Percentiles rank a stretch among this genome's conserved stretches.
Evolutionary conservation across 2,329 filamentous ascomycete species (phyloP).

Genomic region (Trichoderma sp.): DNA sequence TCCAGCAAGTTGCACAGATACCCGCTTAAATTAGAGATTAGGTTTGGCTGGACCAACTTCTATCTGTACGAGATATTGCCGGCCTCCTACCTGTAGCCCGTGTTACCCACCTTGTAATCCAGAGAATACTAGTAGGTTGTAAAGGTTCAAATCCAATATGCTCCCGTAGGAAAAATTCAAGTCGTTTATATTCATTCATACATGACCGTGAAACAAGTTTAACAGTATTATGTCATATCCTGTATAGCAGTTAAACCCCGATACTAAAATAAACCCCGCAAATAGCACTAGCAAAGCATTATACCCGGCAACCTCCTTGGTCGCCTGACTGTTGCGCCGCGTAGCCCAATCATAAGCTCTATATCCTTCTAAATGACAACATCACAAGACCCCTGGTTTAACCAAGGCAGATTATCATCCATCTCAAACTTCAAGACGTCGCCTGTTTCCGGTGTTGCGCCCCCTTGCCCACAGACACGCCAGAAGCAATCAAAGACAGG

Average conservation of each 20-base stretch:
- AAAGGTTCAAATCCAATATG: neutral
- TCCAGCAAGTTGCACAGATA: neutral
- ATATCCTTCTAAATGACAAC: conserved; percentile 10
- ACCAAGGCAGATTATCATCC: neutral
- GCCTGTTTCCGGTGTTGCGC: conserved; percentile 37
- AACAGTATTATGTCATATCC: neutral
- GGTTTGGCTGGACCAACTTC: too few species aligned
- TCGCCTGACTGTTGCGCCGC: conserved; percentile 7
- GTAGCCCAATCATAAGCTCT: neutral
- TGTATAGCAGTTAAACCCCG: neutral
- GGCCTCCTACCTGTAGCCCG: neutral
- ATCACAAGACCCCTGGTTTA: neutral
- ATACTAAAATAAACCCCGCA: neutral
- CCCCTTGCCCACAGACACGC: conserved; percentile 27
- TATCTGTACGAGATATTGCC: neutral
- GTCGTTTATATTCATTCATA: neutral
- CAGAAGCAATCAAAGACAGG: conserved; percentile 36
- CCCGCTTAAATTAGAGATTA: too few species aligned
- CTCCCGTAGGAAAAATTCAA: neutral
- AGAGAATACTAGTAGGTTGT: neutral
- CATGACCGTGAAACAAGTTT: neutral
- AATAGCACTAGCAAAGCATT: neutral
- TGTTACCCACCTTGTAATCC: neutral
- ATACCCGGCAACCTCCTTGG: neutral
- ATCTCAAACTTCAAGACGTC: conserved; percentile 3